These are phyloP conservation scores for Botrytis tulipae DNA, from an alignment of 2,329 filamentous ascomycete species.

Conservation along the genomic window DNA sequence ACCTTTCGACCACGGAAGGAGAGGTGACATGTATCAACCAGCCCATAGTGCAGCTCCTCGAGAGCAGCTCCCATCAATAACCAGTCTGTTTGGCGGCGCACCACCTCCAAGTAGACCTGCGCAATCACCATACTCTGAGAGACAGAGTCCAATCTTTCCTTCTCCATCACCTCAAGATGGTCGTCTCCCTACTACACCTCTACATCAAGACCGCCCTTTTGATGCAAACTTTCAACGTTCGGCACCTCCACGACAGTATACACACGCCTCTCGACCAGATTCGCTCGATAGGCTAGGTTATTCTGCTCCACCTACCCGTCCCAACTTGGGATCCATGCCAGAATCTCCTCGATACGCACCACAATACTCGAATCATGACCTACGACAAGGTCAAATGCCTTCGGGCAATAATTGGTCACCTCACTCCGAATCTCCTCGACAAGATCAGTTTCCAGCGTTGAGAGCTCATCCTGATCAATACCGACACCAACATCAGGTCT, in stretches of 20 bases:
- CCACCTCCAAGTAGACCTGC: slow-evolving; percentile 28
- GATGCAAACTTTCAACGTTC: slow-evolving; percentile 36
- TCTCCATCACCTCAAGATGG: slow-evolving; percentile 32
- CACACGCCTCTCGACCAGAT: slow-evolving; percentile 32
- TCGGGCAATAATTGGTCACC: slow-evolving; percentile 35
- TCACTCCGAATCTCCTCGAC: slow-evolving; percentile 29
- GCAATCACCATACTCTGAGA: slow-evolving; percentile 37
- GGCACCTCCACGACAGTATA: slow-evolving; percentile 25
- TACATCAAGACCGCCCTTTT: slow-evolving; percentile 31
- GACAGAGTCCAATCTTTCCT: slow-evolving; percentile 36
- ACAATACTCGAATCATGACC: slow-evolving; percentile 26
- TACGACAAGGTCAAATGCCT: slow-evolving; percentile 25
- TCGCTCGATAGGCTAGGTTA: slow-evolving; percentile 32
- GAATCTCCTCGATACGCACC: slow-evolving; percentile 37
- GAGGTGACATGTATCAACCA: slow-evolving; percentile 32
- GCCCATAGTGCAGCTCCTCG: slow-evolving; percentile 28
- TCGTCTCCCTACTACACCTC: slow-evolving; percentile 31
- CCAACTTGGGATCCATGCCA: slow-evolving; percentile 22
- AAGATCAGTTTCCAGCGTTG: slow-evolving; percentile 35
- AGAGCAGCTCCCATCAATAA: slow-evolving; percentile 39
- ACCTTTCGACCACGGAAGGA: slow-evolving; percentile 22
- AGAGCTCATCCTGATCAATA: slow-evolving; percentile 30
- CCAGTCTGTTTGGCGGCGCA: slow-evolving; percentile 37
- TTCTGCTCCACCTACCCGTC: slow-evolving; percentile 30
- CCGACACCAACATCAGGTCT: slow-evolving; percentile 24